phyloP scores from a whole-genome alignment of 768 basidiomycete species.

The Ramaria sp. region DNA sequence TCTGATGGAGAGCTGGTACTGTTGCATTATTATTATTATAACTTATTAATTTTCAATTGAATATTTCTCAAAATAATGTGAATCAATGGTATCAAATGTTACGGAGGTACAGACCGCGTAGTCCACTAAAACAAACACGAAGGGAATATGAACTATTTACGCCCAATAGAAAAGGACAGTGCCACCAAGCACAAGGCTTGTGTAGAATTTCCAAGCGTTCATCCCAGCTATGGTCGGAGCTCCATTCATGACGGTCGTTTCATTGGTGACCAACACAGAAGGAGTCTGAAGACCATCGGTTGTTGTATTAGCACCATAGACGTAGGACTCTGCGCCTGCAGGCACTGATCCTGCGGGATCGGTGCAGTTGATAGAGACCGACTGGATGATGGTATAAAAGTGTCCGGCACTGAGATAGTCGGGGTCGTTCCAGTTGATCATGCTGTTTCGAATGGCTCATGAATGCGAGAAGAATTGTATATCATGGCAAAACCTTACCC shows the following conservation, averaged over 20 bases:
- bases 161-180: not conserved
- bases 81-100: too few species aligned
- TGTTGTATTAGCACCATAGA: conserved; percentile 47
- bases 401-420: conserved; percentile 68
- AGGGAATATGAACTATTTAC: not conserved
- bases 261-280: conserved; percentile 45
- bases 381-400: conserved; percentile 55
- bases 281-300: conserved; percentile 30
- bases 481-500: conserved; percentile 24
- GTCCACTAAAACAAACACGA: not conserved
- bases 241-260: conserved; percentile 42
- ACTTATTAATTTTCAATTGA: not conserved
- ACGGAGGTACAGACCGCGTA: not conserved
- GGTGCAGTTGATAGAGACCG: conserved; percentile 52
- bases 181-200: not conserved
- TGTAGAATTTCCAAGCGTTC: conserved; percentile 1
- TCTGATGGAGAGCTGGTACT: not conserved
- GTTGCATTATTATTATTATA: not conserved
- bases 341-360: conserved; percentile 30
- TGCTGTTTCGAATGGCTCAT: conserved; percentile 23
- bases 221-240: conserved; percentile 17
- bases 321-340: conserved; percentile 47
- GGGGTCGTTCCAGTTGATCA: conserved; percentile 74
- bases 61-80: not conserved
- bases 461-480: not conserved